Evolutionary conservation across 2,329 filamentous ascomycete genomes (phyloP).

Genomic region (Talaromyces sp.): DNA sequence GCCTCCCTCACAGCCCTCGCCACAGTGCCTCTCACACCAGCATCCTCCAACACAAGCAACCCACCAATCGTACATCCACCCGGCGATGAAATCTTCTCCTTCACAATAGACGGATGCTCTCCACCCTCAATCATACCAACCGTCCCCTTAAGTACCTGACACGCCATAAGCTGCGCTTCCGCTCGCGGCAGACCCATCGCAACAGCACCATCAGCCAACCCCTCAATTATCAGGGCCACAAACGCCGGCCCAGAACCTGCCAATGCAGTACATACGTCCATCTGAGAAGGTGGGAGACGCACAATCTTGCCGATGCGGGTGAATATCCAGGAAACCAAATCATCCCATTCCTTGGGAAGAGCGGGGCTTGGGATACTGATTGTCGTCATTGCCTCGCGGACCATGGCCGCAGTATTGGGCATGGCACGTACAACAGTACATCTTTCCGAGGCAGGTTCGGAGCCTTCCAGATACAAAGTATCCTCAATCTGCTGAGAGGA

Average conservation of each 20-base stretch:
- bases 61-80: constrained; percentile 64
- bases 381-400: constrained; percentile 79
- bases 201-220: constrained; percentile 59
- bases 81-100: constrained; percentile 60
- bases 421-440: constrained; percentile 69
- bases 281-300: constrained; percentile 50
- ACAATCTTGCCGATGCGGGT: constrained; percentile 48
- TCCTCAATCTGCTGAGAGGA: constrained; percentile 65
- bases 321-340: constrained; percentile 57
- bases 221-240: constrained; percentile 58
- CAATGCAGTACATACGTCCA: constrained; percentile 58
- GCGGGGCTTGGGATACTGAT: constrained; percentile 59
- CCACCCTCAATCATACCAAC: constrained; percentile 56
- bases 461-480: constrained; percentile 57
- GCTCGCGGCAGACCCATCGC: constrained; percentile 60
- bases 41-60: constrained; percentile 59
- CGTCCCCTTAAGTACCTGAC: constrained; percentile 60
- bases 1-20: constrained; percentile 58
- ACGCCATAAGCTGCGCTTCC: constrained; percentile 60
- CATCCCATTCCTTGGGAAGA: constrained; percentile 40
- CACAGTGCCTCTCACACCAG: constrained; percentile 52
- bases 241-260: constrained; percentile 62
- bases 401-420: constrained; percentile 77
- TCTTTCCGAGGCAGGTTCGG: constrained; percentile 30
- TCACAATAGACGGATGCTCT: constrained; percentile 58